Percentiles rank a stretch among this genome's conserved stretches.
phyloP scores from a whole-genome alignment of 2,329 filamentous ascomycete species.

The Verticillium isaacii region DNA sequence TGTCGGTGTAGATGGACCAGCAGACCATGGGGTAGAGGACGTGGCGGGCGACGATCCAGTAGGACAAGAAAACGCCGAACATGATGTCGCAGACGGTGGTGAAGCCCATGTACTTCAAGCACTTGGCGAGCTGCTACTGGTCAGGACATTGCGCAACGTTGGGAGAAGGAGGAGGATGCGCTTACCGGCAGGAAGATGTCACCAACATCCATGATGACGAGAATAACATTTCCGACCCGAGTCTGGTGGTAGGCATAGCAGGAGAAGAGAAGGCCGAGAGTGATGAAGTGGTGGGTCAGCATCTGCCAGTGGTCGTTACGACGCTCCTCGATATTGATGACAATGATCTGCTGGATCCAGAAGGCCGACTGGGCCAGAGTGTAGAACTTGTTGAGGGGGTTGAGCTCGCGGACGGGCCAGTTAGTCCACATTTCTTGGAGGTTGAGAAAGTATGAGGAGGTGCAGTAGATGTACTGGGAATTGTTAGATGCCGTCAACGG shows the following conservation, averaged over 20 bases:
- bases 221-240: slow-evolving; percentile 80
- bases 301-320: slow-evolving; percentile 96
- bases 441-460: slow-evolving; percentile 74
- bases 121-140: slow-evolving; percentile 69
- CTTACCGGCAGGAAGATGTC: slow-evolving; percentile 83
- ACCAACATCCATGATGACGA: slow-evolving; percentile 90
- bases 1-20: slow-evolving; percentile 73
- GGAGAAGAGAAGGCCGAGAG: slow-evolving; percentile 70
- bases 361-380: slow-evolving; percentile 87
- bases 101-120: slow-evolving; percentile 83
- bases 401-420: slow-evolving; percentile 76
- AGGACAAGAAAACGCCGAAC: slow-evolving; percentile 80
- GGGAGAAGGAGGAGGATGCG: slow-evolving; percentile 1
- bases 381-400: slow-evolving; percentile 77
- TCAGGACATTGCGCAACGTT: slow-evolving; percentile 1
- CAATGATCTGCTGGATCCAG: slow-evolving; percentile 89
- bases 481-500: not conserved
- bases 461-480: slow-evolving; percentile 70
- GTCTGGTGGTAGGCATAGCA: slow-evolving; percentile 87
- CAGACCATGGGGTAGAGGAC: slow-evolving; percentile 72
- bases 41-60: slow-evolving; percentile 82
- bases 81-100: slow-evolving; percentile 71
- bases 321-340: slow-evolving; percentile 90
- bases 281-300: slow-evolving; percentile 92
- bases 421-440: slow-evolving; percentile 74